phyloP scores from a whole-genome alignment of 352 stramenopile genomes.

The Globisporangium spiculum region DNA sequence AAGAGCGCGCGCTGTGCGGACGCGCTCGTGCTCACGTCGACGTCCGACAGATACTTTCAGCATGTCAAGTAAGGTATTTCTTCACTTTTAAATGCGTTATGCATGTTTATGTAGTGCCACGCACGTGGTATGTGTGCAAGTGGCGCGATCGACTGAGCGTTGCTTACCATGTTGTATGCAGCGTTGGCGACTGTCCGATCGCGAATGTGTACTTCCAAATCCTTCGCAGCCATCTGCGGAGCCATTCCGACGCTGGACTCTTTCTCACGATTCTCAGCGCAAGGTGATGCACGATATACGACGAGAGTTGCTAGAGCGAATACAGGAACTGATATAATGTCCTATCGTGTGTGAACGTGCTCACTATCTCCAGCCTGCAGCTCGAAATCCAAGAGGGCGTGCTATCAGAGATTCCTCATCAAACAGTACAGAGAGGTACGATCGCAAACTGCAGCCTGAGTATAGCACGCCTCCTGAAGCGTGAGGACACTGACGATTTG shows the following conservation, averaged over 20 bases:
- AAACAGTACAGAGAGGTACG: constrained; percentile 30
- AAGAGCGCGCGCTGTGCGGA: constrained; percentile 45
- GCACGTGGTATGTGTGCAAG: no score
- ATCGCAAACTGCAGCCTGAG: not conserved
- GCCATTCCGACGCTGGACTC: constrained; percentile 41
- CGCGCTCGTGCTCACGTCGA: constrained; percentile 42
- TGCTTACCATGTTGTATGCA: constrained; percentile 2
- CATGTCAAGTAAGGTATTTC: constrained; percentile 31
- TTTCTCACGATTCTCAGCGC: constrained; percentile 37
- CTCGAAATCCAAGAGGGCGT: constrained; percentile 37
- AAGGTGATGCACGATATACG: constrained; percentile 13
- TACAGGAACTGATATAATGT: not conserved
- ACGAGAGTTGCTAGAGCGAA: not conserved
- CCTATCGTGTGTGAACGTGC: not conserved
- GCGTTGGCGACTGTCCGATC: constrained; percentile 43
- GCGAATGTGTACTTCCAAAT: constrained; percentile 60
- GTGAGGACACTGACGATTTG: not conserved
- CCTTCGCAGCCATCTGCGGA: constrained; percentile 44
- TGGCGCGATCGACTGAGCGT: not conserved
- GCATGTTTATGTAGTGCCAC: not conserved
- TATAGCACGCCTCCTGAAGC: not conserved
- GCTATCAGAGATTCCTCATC: constrained; percentile 27
- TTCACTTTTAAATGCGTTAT: not conserved
- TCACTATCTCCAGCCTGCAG: constrained; percentile 27
- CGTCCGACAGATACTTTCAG: constrained; percentile 37